phyloP scores from a whole-genome alignment of 163 green algal genomes.

The Chlorella variabilis region DNA sequence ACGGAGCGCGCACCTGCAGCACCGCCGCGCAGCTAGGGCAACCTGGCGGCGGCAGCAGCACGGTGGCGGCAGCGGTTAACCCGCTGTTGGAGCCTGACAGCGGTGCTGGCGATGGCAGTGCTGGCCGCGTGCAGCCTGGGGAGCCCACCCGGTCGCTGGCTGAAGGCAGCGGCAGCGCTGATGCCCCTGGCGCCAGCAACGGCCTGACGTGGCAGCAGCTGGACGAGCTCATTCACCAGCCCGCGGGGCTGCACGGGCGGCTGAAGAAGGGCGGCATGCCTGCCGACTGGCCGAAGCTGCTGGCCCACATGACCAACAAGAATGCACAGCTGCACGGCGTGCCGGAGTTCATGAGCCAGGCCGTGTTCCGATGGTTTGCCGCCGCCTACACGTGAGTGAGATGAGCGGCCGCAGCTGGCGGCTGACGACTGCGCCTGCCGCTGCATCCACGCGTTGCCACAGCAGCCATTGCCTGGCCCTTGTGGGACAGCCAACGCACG shows the following conservation, averaged over 20 bases:
- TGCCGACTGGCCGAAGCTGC: background rate
- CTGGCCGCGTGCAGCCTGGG: too few relatives aligned
- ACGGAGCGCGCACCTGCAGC: background rate
- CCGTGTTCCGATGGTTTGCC: slow-evolving; percentile 24
- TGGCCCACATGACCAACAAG: slow-evolving; percentile 28
- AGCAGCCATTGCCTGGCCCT: background rate
- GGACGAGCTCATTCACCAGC: background rate
- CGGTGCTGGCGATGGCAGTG: too few relatives aligned
- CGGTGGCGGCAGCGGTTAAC: too few relatives aligned
- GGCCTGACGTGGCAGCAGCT: slow-evolving; percentile 4
- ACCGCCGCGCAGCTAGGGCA: background rate
- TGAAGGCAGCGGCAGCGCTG: too few relatives aligned
- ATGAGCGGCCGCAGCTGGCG: background rate
- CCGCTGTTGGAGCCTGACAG: too few relatives aligned
- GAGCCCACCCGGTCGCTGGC: too few relatives aligned
- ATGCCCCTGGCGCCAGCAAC: background rate
- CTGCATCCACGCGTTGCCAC: background rate
- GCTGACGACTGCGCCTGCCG: background rate
- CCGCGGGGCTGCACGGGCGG: background rate
- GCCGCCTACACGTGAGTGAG: slow-evolving; percentile 16
- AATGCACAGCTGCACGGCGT: slow-evolving; percentile 23
- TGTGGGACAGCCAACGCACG: too few relatives aligned
- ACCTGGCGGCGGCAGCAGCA: background rate
- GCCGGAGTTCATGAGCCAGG: slow-evolving; percentile 13
- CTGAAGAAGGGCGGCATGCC: slow-evolving; percentile 10